Percentiles rank a stretch among this genome's conserved stretches.
Conservation (phyloP, 2,329 filamentous ascomycete genomes). For the Coccinonectria pachysandricola region DNA sequence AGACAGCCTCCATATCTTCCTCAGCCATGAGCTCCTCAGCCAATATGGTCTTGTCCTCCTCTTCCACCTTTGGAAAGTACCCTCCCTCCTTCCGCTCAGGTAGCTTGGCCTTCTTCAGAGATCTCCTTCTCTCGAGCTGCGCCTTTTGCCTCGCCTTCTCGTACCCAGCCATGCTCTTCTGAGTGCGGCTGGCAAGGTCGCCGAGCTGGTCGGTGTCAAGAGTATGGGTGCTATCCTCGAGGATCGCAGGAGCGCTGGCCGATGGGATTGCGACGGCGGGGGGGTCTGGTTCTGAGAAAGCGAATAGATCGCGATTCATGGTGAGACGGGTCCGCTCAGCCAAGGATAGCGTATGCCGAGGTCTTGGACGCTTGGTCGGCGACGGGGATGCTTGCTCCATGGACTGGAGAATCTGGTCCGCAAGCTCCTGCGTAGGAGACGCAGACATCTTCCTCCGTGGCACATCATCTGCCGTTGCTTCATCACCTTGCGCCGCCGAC, state of each 20-base stretch:
- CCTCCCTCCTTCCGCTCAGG: slow-evolving; percentile 30
- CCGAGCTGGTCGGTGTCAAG: slow-evolving; percentile 25
- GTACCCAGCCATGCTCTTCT: slow-evolving; percentile 51
- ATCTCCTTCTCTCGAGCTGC: slow-evolving; percentile 44
- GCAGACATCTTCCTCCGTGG: slow-evolving; percentile 6
- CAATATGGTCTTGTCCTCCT: slow-evolving; percentile 38
- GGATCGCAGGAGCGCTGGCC: slow-evolving; percentile 1
- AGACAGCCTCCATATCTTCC: slow-evolving; percentile 73
- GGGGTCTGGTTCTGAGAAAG: slow-evolving; percentile 23
- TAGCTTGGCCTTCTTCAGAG: slow-evolving; percentile 35
- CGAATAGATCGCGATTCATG: slow-evolving; percentile 53
- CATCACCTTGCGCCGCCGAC: slow-evolving; percentile 4
- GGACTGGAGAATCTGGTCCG: slow-evolving; percentile 45
- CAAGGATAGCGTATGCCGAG: slow-evolving; percentile 50
- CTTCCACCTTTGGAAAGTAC: slow-evolving; percentile 38
- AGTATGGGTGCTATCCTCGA: slow-evolving; percentile 11
- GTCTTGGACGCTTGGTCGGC: slow-evolving; percentile 37
- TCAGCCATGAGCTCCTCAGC: slow-evolving; percentile 59
- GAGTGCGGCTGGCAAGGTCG: slow-evolving; percentile 47
- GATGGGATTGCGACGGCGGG: slow-evolving; percentile 12
- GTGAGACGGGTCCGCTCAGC: slow-evolving; percentile 73
- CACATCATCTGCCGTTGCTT: background rate
- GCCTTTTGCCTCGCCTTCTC: slow-evolving; percentile 51
- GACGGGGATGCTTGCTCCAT: slow-evolving; percentile 47
- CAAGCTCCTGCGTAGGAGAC: slow-evolving; percentile 34